Conservation (phyloP, 2,329 filamentous ascomycete species). For the Epichloe gansuensis region DNA sequence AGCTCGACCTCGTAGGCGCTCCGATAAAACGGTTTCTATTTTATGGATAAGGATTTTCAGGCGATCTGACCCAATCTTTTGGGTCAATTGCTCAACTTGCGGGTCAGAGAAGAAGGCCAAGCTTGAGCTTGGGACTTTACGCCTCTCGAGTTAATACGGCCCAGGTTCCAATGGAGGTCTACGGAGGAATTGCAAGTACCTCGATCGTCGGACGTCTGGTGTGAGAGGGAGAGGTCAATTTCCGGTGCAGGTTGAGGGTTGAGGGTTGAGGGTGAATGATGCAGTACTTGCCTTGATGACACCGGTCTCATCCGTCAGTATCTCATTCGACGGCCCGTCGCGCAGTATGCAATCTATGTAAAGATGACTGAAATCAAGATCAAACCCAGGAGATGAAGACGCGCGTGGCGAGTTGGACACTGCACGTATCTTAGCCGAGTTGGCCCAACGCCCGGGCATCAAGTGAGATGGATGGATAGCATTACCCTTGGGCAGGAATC, state of each 20-base stretch:
- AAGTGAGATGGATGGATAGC: background rate
- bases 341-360: conserved; percentile 3
- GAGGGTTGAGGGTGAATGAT: background rate
- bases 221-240: background rate
- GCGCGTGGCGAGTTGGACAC: background rate
- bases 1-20: background rate
- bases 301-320: conserved; percentile 1
- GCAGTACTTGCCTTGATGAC: conserved; percentile 2
- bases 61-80: conserved; percentile 8
- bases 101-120: conserved; percentile 23
- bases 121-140: conserved; percentile 11
- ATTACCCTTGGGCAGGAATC: conserved; percentile 3
- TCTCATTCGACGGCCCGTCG: background rate
- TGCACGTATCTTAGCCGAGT: background rate
- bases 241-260: background rate
- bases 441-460: background rate
- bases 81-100: conserved; percentile 16
- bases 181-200: background rate
- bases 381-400: background rate
- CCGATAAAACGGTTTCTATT: conserved; percentile 7
- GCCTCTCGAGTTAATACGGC: background rate
- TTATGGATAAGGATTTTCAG: conserved; percentile 8
- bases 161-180: background rate
- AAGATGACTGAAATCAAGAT: background rate
- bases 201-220: conserved; percentile 4